These are phyloP conservation scores for Pichia ethanolica DNA, from an alignment of 805 yeast genomes.

Conservation along the genomic window DNA sequence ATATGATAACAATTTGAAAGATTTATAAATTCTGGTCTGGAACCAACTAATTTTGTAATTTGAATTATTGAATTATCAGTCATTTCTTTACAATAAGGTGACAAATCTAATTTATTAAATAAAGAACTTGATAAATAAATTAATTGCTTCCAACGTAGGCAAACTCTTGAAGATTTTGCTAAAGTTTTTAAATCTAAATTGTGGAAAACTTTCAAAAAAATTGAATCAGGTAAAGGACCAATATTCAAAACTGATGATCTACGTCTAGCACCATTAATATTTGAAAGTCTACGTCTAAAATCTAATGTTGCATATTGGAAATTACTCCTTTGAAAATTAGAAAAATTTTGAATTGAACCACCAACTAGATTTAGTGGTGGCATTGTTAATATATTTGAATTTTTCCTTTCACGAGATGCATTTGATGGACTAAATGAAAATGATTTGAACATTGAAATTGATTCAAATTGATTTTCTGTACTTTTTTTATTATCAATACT, in stretches of 20 bases:
- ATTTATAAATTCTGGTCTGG: conserved; percentile 54
- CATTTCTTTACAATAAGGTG: conserved; percentile 54
- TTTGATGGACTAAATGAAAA: conserved; percentile 4
- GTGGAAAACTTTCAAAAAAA: conserved; percentile 47
- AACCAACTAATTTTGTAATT: conserved; percentile 64
- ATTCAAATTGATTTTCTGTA: too few species aligned
- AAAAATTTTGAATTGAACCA: conserved; percentile 23
- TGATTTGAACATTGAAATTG: conserved; percentile 2
- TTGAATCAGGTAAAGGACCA: conserved; percentile 55
- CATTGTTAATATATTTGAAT: conserved; percentile 6
- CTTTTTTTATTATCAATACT: too few species aligned
- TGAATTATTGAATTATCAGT: conserved; percentile 49
- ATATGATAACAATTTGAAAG: conserved; percentile 71
- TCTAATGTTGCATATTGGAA: conserved; percentile 51
- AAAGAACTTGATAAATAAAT: conserved; percentile 49
- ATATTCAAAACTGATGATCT: conserved; percentile 50
- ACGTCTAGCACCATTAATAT: conserved; percentile 36
- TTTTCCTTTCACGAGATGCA: background rate
- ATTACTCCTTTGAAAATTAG: conserved; percentile 17
- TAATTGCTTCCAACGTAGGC: conserved; percentile 63
- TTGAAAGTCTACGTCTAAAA: conserved; percentile 43
- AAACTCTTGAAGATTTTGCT: conserved; percentile 51
- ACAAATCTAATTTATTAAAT: conserved; percentile 45
- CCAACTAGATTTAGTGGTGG: conserved; percentile 23
- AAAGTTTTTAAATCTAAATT: conserved; percentile 48